Base-by-base conservation (phyloP, 2,329 filamentous ascomycete species). In the Cladosporium phlei region DNA sequence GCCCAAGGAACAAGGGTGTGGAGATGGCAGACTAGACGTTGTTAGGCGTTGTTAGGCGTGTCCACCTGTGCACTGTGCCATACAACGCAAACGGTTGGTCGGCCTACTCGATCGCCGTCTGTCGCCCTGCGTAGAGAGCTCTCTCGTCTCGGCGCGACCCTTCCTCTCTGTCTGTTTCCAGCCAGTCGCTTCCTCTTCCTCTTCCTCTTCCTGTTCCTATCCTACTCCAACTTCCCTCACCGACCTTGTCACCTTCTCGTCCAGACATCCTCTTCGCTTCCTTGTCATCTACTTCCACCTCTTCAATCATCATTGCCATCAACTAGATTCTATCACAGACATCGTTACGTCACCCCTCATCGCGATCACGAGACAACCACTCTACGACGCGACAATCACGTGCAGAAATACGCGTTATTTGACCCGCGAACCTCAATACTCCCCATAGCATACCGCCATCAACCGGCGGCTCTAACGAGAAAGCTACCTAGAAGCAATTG, bases 401-500 rank as follows among this genome's bases (percentile, higher is more conserved):
- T n/a, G n/a, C n/a, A n/a, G n/a, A n/a, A n/a, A n/a, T n/a, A n/a
- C n/a, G n/a, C n/a, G n/a, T n/a, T n/a, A n/a, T n/a, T n/a, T n/a
- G n/a, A n/a, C n/a, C n/a, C n/a, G n/a, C n/a, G n/a, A n/a, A n/a
- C n/a, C n/a, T n/a, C n/a, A n/a, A n/a, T n/a, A n/a, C n/a, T n/a
- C n/a, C n/a, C n/a, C n/a, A n/a, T n/a, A n/a, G n/a, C n/a, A n/a
- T n/a, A 44, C 47, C 49, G 47, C 28, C 53, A 59, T n/a, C 35
- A 48, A 58, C 59, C 57, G 57, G 58, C 51, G 57, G 51, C 22
- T 59, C 56, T n/a, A 48, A 46, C 34, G 47, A 52, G 50, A 53
- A 58, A 50, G 54, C 42, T 45, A 45, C n/a, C n/a, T n/a, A 56
- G 52, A 59, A 56, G 56, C 55, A 55, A 51, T 54, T 55, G 47